A percentile compares a stretch with the other conserved stretches of the same genome.
Evolutionary conservation across 2,329 filamentous ascomycete species (phyloP).

Genomic region (Cyphellophora europaea): DNA sequence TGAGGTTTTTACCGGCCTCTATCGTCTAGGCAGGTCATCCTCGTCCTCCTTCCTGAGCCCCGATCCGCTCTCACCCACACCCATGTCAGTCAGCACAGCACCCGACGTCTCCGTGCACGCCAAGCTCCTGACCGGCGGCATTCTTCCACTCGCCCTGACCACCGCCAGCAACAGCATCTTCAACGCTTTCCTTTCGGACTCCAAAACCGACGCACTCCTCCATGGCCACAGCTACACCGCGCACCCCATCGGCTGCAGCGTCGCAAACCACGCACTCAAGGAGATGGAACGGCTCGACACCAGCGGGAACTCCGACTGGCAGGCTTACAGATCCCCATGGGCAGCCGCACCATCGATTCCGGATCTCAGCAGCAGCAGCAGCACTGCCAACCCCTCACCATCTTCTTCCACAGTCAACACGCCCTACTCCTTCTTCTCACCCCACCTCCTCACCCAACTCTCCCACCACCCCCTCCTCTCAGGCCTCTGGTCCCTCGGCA

Average conservation of each 20-base stretch:
- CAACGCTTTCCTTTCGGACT: slow-evolving; percentile 56
- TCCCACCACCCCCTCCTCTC: slow-evolving; percentile 50
- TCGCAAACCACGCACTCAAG: slow-evolving; percentile 58
- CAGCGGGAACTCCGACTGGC: slow-evolving; percentile 42
- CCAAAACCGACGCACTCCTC: slow-evolving; percentile 69
- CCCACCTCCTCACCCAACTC: slow-evolving; percentile 47
- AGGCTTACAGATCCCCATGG: slow-evolving; percentile 45
- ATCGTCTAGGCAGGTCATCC: slow-evolving; percentile 65
- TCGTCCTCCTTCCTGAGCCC: slow-evolving; percentile 56
- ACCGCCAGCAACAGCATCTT: slow-evolving; percentile 67
- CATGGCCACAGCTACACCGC: slow-evolving; percentile 86
- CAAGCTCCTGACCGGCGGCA: slow-evolving; percentile 72
- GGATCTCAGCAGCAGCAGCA: background rate
- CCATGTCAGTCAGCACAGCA: slow-evolving; percentile 33
- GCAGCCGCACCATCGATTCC: slow-evolving; percentile 4
- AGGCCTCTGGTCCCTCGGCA: slow-evolving; percentile 64
- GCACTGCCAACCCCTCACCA: background rate
- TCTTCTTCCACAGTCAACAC: background rate
- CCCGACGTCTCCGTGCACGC: slow-evolving; percentile 74
- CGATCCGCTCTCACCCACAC: slow-evolving; percentile 2
- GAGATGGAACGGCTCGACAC: slow-evolving; percentile 52
- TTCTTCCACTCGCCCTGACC: slow-evolving; percentile 69
- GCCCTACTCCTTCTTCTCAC: slow-evolving; percentile 64
- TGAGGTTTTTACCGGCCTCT: slow-evolving; percentile 80
- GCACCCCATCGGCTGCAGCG: slow-evolving; percentile 70